A percentile compares a stretch with the other conserved stretches of the same genome.
Conservation (phyloP, 2,329 filamentous ascomycete species). For the Apiospora marii region DNA sequence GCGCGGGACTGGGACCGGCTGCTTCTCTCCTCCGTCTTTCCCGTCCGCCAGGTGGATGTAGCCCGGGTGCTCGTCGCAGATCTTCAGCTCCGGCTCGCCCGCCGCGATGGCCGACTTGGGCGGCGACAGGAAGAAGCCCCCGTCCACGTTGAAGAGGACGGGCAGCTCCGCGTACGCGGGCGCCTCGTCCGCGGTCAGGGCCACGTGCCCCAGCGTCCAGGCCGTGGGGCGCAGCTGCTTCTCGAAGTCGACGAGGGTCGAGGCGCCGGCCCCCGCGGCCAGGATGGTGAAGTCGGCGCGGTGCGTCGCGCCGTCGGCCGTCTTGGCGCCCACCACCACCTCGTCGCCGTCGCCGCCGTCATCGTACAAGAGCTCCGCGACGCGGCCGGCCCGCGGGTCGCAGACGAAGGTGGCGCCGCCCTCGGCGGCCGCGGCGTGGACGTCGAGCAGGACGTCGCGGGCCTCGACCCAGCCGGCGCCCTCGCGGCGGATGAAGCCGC, state of each 20-base stretch:
- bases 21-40: background rate
- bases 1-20: slow-evolving; percentile 27
- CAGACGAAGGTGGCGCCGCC: slow-evolving; percentile 56
- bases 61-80: slow-evolving; percentile 64
- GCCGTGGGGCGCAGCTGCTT: slow-evolving; percentile 59
- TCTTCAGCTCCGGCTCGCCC: slow-evolving; percentile 53
- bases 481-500: slow-evolving; percentile 53
- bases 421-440: slow-evolving; percentile 51
- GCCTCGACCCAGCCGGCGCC: slow-evolving; percentile 64
- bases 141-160: slow-evolving; percentile 54
- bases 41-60: slow-evolving; percentile 56
- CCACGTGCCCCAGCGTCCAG: slow-evolving; percentile 59
- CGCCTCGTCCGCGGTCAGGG: slow-evolving; percentile 53
- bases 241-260: slow-evolving; percentile 55
- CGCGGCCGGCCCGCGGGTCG: slow-evolving; percentile 37
- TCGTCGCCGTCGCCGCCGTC: slow-evolving; percentile 38
- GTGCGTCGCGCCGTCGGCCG: slow-evolving; percentile 48
- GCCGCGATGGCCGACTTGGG: slow-evolving; percentile 48
- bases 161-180: slow-evolving; percentile 53
- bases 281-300: slow-evolving; percentile 53
- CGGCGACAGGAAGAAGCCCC: slow-evolving; percentile 57
- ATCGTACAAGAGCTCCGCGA: slow-evolving; percentile 14
- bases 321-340: slow-evolving; percentile 49
- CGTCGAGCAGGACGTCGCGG: slow-evolving; percentile 54
- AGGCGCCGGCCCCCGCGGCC: slow-evolving; percentile 54